Conservation (phyloP, 2,329 filamentous ascomycete species). For the Fusarium chlamydosporum region DNA sequence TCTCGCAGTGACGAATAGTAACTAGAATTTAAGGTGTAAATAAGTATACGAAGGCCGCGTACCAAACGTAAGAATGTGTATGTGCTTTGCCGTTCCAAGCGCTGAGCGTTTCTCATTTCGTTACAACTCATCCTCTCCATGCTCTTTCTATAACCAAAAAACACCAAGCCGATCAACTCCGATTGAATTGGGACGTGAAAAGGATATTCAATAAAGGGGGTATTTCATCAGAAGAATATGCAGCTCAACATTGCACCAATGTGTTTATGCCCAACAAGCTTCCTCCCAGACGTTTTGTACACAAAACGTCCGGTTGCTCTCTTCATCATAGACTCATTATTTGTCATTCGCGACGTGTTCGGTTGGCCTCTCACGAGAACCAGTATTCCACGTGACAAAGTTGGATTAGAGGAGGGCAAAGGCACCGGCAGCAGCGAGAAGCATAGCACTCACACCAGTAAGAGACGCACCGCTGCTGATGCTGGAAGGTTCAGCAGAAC, state of each 20-base stretch:
- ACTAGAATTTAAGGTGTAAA: conserved; percentile 47
- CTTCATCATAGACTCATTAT: conserved; percentile 54
- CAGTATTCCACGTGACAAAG: conserved; percentile 47
- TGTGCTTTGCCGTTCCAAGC: conserved; percentile 34
- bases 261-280: conserved; percentile 27
- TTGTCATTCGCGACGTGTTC: conserved; percentile 47
- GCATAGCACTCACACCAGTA: conserved; percentile 56
- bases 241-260: conserved; percentile 48
- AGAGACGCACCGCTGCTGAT: conserved; percentile 52
- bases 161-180: conserved; percentile 52
- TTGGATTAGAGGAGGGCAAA: conserved; percentile 55
- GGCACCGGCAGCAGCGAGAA: conserved; percentile 55
- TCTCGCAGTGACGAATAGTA: conserved; percentile 48
- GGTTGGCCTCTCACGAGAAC: conserved; percentile 15
- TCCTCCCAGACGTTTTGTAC: conserved; percentile 21
- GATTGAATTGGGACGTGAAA: conserved; percentile 36
- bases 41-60: conserved; percentile 39
- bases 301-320: conserved; percentile 38
- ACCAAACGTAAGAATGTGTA: conserved; percentile 41
- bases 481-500: conserved; percentile 40
- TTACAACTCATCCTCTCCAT: conserved; percentile 36
- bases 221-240: conserved; percentile 49
- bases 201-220: conserved; percentile 44
- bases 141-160: conserved; percentile 43
- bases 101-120: conserved; percentile 45